These are phyloP conservation scores for Hebeloma cylindrosporum DNA, from an alignment of 768 basidiomycete species.

Conservation along the genomic window DNA sequence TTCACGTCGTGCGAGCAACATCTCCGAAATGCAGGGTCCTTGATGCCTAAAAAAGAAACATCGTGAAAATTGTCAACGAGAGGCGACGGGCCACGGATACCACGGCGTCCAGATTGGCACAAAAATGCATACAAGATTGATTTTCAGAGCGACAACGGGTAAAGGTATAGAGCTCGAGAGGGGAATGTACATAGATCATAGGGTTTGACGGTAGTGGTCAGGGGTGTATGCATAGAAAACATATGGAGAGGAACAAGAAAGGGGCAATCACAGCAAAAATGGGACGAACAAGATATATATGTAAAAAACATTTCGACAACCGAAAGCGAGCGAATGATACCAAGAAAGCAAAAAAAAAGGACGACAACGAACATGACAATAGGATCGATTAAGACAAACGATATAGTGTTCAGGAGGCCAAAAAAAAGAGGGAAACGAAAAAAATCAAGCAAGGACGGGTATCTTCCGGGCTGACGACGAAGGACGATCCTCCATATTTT, in stretches of 20 bases:
- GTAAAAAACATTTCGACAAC: slow-evolving; percentile 9
- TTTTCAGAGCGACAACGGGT: too few relatives aligned
- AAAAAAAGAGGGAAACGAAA: neutral
- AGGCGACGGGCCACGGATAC: too few relatives aligned
- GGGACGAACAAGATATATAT: neutral
- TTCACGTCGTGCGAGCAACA: neutral
- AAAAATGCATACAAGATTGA: too few relatives aligned
- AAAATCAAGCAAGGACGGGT: slow-evolving; percentile 29
- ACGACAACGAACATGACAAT: neutral
- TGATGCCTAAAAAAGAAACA: slow-evolving; percentile 1
- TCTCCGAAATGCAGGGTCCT: neutral
- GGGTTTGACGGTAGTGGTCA: neutral
- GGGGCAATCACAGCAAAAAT: neutral
- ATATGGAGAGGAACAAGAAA: neutral
- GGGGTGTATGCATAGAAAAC: neutral
- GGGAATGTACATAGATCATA: neutral
- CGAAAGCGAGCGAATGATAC: slow-evolving; percentile 4
- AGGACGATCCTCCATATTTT: slow-evolving; percentile 43
- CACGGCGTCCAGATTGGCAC: too few relatives aligned
- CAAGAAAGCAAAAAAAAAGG: neutral
- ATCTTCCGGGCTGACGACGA: slow-evolving; percentile 28
- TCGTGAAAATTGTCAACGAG: neutral
- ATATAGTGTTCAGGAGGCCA: slow-evolving; percentile 5
- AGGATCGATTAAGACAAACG: slow-evolving; percentile 10
- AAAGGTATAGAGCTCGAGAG: too few relatives aligned